Evolutionary conservation across 306 rosid genomes (phyloP).

Genomic region (Dryas alaskensis): DNA sequence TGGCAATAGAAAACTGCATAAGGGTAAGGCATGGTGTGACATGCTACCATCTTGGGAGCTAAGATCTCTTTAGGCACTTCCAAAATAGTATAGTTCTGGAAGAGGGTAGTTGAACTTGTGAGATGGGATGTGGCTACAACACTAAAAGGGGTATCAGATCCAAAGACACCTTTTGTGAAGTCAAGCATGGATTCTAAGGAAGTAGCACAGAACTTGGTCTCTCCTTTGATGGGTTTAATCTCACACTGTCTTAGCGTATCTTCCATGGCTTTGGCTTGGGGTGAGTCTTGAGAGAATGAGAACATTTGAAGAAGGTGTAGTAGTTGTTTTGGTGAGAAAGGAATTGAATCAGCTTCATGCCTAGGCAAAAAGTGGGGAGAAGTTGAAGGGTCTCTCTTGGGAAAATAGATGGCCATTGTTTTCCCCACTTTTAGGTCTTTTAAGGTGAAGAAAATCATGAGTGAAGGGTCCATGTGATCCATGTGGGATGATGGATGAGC

Average conservation of each 20-base stretch:
- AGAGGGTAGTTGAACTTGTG: constrained; percentile 44
- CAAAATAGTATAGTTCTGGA: constrained; percentile 65
- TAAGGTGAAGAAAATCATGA: constrained; percentile 64
- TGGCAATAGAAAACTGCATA: constrained; percentile 68
- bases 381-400: constrained; percentile 56
- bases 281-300: constrained; percentile 48
- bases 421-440: constrained; percentile 51
- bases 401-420: constrained; percentile 58
- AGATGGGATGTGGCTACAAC: constrained; percentile 45
- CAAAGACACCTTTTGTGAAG: constrained; percentile 43
- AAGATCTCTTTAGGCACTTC: constrained; percentile 36
- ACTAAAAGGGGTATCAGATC: constrained; percentile 19
- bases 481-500: constrained; percentile 28
- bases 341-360: constrained; percentile 48
- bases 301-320: constrained; percentile 47
- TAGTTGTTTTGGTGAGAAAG: constrained; percentile 56
- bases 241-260: constrained; percentile 61
- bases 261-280: constrained; percentile 69
- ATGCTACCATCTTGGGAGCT: constrained; percentile 73
- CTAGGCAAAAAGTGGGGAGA: constrained; percentile 52
- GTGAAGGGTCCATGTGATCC: constrained; percentile 43
- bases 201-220: constrained; percentile 66
- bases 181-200: constrained; percentile 73
- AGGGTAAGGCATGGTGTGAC: constrained; percentile 82
- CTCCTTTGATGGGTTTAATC: constrained; percentile 55